Conservation (phyloP, 208 protist genomes). For the Lotmaria passim region DNA sequence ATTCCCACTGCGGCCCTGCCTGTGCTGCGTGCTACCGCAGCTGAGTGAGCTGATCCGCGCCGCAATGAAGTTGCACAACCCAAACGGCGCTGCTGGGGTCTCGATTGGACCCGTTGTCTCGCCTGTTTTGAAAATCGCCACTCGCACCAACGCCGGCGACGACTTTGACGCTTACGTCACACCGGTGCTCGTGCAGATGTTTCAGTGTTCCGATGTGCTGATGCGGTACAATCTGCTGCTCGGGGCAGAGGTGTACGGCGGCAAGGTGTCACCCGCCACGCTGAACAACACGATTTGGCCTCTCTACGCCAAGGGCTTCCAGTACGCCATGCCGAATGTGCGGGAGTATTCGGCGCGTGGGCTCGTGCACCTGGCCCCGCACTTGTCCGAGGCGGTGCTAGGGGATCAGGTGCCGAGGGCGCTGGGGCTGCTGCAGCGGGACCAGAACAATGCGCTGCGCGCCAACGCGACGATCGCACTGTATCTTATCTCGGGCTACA, state of each 20-base stretch:
- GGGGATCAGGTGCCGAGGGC: conserved; percentile 57
- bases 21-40: conserved; percentile 64
- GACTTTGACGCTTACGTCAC: conserved; percentile 63
- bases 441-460: conserved; percentile 75
- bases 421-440: conserved; percentile 70
- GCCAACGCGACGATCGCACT: conserved; percentile 90
- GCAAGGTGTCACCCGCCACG: conserved; percentile 38
- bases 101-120: conserved; percentile 48
- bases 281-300: conserved; percentile 78
- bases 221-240: conserved; percentile 75
- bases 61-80: conserved; percentile 29
- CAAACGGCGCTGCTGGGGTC: conserved; percentile 15
- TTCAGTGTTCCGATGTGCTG: conserved; percentile 57
- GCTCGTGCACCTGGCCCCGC: conserved; percentile 69
- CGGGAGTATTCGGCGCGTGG: conserved; percentile 78
- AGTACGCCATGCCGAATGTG: conserved; percentile 53
- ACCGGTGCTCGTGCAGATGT: conserved; percentile 70
- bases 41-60: conserved; percentile 62
- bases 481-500: conserved; percentile 57
- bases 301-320: conserved; percentile 71
- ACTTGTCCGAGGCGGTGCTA: conserved; percentile 55
- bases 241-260: conserved; percentile 48
- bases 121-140: conserved; percentile 67
- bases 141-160: conserved; percentile 33
- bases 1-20: conserved; percentile 69